phyloP scores from a whole-genome alignment of 2,329 filamentous ascomycete species.

The Aureobasidium sp. region DNA sequence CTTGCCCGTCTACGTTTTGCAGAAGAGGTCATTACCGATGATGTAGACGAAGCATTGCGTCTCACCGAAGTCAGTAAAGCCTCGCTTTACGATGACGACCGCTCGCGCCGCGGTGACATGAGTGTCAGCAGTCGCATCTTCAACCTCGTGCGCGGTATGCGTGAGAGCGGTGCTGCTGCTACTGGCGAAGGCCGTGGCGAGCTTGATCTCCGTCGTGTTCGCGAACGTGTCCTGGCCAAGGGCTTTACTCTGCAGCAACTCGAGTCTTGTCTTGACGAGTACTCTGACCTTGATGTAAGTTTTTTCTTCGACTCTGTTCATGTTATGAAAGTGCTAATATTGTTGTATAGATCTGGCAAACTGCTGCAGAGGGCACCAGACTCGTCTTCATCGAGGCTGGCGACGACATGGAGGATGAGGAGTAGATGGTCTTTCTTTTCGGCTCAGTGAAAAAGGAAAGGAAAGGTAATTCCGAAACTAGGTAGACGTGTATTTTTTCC shows the following conservation, averaged over 20 bases:
- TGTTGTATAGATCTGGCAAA: constrained; percentile 43
- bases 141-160: constrained; percentile 82
- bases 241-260: constrained; percentile 96
- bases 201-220: constrained; percentile 77
- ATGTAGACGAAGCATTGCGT: constrained; percentile 90
- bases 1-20: constrained; percentile 87
- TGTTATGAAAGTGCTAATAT: constrained; percentile 23
- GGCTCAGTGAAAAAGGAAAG: too few relatives aligned
- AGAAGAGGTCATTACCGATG: constrained; percentile 74
- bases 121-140: constrained; percentile 88
- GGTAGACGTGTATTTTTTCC: too few relatives aligned
- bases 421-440: constrained; percentile 1
- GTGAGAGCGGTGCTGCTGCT: constrained; percentile 71
- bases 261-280: constrained; percentile 77
- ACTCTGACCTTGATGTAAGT: constrained; percentile 82
- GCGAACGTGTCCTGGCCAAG: constrained; percentile 88
- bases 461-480: neutral
- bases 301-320: neutral
- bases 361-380: constrained; percentile 44
- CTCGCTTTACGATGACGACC: constrained; percentile 66
- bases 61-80: constrained; percentile 92
- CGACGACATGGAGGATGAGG: constrained; percentile 30
- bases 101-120: constrained; percentile 53
- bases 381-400: constrained; percentile 48
- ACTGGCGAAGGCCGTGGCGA: constrained; percentile 71